These are phyloP conservation scores for Xylaria sp. DNA, from an alignment of 2,329 filamentous ascomycete species.

Conservation along the genomic window DNA sequence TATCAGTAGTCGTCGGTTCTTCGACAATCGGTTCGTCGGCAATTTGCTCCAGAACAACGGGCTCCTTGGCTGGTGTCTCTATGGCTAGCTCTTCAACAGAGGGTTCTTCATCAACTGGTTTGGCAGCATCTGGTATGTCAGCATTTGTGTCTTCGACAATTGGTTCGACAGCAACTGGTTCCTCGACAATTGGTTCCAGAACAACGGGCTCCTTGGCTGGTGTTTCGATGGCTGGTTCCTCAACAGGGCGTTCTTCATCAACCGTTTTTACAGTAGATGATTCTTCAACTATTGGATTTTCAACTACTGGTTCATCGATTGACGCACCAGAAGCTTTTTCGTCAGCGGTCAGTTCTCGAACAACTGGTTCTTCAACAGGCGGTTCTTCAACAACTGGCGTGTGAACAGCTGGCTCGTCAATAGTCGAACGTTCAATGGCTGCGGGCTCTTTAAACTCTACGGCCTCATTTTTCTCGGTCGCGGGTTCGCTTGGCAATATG, in stretches of 20 bases:
- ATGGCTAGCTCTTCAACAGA: no score
- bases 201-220: no score
- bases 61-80: no score
- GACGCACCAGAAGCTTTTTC: no score
- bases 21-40: background rate
- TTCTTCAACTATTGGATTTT: background rate
- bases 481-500: background rate
- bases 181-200: background rate
- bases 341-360: background rate
- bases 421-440: background rate
- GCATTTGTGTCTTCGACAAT: background rate
- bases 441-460: slow-evolving; percentile 16
- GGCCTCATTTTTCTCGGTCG: slow-evolving; percentile 22
- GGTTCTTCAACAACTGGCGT: no score
- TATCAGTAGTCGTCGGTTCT: background rate
- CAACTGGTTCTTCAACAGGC: background rate
- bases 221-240: background rate
- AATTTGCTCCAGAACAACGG: background rate
- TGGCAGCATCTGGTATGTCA: background rate
- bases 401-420: background rate
- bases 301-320: background rate
- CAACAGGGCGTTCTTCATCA: no score
- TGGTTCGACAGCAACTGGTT: background rate
- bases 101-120: no score
- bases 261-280: no score